Evolutionary conservation across 2,329 filamentous ascomycete species (phyloP).

Genomic region (Colletotrichum falcatum): DNA sequence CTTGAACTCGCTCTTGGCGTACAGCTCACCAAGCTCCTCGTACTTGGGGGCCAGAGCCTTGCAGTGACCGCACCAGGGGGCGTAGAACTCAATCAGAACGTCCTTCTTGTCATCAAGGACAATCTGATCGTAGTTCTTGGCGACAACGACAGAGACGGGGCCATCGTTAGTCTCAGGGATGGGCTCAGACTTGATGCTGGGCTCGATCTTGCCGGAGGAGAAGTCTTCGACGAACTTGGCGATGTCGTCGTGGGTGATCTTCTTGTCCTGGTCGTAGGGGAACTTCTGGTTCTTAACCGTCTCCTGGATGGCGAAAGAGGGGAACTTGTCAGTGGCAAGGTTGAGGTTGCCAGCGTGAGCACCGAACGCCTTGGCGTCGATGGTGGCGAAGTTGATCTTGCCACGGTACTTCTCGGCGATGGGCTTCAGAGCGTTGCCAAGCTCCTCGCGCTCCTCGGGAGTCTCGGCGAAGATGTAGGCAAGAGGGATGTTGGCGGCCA

Average conservation of each 20-base stretch:
- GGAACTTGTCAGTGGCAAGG: constrained; percentile 95
- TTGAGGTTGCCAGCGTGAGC: constrained; percentile 97
- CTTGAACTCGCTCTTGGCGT: constrained; percentile 82
- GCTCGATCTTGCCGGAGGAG: constrained; percentile 86
- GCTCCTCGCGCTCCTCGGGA: constrained; percentile 84
- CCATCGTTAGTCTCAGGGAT: constrained; percentile 94
- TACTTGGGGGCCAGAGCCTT: constrained; percentile 98
- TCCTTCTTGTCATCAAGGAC: constrained; percentile 96
- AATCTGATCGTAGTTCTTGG: constrained; percentile 91
- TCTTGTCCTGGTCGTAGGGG: constrained; percentile 87
- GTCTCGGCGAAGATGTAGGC: constrained; percentile 98
- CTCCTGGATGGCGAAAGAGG: constrained; percentile 97
- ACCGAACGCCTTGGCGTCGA: constrained; percentile 93
- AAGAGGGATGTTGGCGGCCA: constrained; percentile 86
- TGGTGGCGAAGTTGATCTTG: constrained; percentile 96
- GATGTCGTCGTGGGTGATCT: constrained; percentile 79
- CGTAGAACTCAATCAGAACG: constrained; percentile 98
- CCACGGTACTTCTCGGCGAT: constrained; percentile 93
- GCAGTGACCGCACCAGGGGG: constrained; percentile 99
- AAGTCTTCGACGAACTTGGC: constrained; percentile 89
- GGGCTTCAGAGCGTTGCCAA: constrained; percentile 82
- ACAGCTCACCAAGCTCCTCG: constrained; percentile 86
- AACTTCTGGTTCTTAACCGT: constrained; percentile 96
- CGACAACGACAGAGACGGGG: constrained; percentile 87
- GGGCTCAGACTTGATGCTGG: constrained; percentile 98